Evolutionary conservation across 495 filamentous ascomycete species (phyloP), one percentile per base, ranked within the genome.

Genomic region (Saxophila tyrrhenica): DNA sequence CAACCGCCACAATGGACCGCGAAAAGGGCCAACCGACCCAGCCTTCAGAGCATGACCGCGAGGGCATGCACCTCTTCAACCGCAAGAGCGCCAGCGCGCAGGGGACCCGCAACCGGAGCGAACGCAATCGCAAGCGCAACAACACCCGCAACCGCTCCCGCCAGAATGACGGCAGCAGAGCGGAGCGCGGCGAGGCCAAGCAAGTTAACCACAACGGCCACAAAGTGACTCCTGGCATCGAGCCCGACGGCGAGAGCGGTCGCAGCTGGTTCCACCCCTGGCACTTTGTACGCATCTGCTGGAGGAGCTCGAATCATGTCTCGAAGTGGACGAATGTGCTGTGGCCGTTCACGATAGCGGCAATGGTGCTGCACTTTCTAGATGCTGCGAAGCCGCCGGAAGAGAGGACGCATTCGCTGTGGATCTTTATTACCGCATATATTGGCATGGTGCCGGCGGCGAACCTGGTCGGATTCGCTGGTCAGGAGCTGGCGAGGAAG

Each of bases 371-470:
- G 67, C 77, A 82, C 54, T 89, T 81, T 59, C 77, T 75, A 25
- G 75, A 75, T 22, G 75, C 76, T 0, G 75, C 87, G 16, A 69
- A 72, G 24, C 45, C 45, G 11, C 5, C 5, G 29, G 29, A 35
- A 13, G 29, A 35, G 29, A 5, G 29, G 29, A 35, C 29, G 13
- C 45, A 48, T 20, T 15, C 13, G 11, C 23, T 39, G 41, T 63
- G 61, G 61, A 73, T 86, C 17, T 89, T 88, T 68, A 67, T 78
- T 38, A 76, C 85, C 57, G 84, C 82, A 48, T 88, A 87, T 46
- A 75, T 87, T 35, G 84, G 82, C 48, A 96, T 97, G 83, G 77
- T 95, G 3, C 90, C 89, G 2, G 82, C 83, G 25, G 90, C 89
- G 44, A 95, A 95, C 60, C 67, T 95, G 48, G 75, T 95, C 24